Evolutionary conservation across 805 yeast genomes (phyloP).

Genomic region (Kodamaea kakaduensis): DNA sequence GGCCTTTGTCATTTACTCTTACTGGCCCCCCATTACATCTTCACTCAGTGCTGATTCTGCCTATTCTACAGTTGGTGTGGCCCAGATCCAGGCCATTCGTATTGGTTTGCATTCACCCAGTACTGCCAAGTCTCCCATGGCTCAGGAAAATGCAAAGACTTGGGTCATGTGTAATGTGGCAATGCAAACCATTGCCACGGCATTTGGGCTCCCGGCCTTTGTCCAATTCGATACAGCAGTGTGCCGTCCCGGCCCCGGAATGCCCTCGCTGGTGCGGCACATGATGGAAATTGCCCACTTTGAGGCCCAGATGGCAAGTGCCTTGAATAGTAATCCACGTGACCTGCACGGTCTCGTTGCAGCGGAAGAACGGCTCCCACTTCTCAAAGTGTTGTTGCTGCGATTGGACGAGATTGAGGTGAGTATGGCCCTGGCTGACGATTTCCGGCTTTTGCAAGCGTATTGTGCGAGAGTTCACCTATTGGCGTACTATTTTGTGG

Average conservation of each 20-base stretch:
- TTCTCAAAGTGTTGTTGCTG: constrained; percentile 63
- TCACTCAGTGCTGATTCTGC: constrained; percentile 93
- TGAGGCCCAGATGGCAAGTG: constrained; percentile 79
- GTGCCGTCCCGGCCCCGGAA: constrained; percentile 24
- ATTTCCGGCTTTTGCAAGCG: constrained; percentile 63
- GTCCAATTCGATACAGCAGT: constrained; percentile 70
- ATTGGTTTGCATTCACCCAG: constrained; percentile 79
- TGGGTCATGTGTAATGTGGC: constrained; percentile 94
- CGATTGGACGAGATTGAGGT: constrained; percentile 77
- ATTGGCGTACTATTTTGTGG: constrained; percentile 76
- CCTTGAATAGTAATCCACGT: constrained; percentile 65
- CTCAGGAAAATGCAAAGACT: constrained; percentile 78
- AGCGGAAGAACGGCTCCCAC: constrained; percentile 67
- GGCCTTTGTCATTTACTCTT: constrained; percentile 80
- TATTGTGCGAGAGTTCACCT: constrained; percentile 77
- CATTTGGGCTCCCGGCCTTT: constrained; percentile 93
- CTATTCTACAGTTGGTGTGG: constrained; percentile 93
- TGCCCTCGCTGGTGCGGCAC: constrained; percentile 62
- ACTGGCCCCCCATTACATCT: constrained; percentile 96
- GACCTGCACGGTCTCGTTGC: constrained; percentile 65
- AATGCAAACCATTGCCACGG: constrained; percentile 84
- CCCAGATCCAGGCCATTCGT: constrained; percentile 86
- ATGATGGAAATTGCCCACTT: constrained; percentile 82
- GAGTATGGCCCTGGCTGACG: constrained; percentile 51
- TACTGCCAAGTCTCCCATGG: constrained; percentile 20